A percentile compares a stretch with the other conserved stretches of the same genome.
These are phyloP conservation scores for Ustilago nuda DNA, from an alignment of 1,284 basidiomycete genomes.

Conservation along the genomic window DNA sequence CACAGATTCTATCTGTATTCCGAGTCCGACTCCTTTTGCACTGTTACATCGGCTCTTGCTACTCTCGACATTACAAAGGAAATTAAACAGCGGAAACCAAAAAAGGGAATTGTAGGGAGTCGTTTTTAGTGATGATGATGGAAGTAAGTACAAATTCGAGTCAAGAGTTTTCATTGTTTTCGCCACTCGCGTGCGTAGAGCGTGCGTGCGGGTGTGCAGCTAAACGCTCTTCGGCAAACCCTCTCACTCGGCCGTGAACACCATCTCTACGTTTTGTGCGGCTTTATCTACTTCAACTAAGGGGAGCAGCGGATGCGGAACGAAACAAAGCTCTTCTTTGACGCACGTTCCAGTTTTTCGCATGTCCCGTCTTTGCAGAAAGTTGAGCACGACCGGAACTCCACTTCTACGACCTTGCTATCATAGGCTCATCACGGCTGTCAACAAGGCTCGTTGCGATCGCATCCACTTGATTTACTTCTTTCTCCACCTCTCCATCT, in stretches of 20 bases:
- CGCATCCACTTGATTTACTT: background rate
- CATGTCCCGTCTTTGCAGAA: conserved; percentile 1
- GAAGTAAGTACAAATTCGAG: too few relatives aligned
- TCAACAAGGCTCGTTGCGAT: too few relatives aligned
- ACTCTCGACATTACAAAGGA: background rate
- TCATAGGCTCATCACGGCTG: background rate
- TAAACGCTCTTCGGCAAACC: too few relatives aligned
- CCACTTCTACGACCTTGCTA: background rate
- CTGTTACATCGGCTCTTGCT: background rate
- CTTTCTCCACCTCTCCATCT: background rate
- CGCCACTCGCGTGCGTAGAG: too few relatives aligned
- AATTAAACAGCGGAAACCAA: background rate
- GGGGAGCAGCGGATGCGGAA: conserved; percentile 9
- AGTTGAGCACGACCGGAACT: background rate
- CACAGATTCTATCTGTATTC: conserved; percentile 2
- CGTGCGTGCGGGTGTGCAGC: too few relatives aligned
- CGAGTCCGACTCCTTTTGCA: background rate
- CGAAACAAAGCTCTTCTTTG: conserved; percentile 37
- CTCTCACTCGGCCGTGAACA: too few relatives aligned
- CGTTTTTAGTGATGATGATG: too few relatives aligned
- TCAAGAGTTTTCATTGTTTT: too few relatives aligned
- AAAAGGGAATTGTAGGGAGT: too few relatives aligned
- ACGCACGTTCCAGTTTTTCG: conserved; percentile 41
- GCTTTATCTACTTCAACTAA: too few relatives aligned
- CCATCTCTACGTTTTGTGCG: too few relatives aligned